Evolutionary conservation across 2,329 filamentous ascomycete genomes (phyloP), one percentile per base, ranked within the genome.

Genomic region (Ciborinia camelliae): DNA sequence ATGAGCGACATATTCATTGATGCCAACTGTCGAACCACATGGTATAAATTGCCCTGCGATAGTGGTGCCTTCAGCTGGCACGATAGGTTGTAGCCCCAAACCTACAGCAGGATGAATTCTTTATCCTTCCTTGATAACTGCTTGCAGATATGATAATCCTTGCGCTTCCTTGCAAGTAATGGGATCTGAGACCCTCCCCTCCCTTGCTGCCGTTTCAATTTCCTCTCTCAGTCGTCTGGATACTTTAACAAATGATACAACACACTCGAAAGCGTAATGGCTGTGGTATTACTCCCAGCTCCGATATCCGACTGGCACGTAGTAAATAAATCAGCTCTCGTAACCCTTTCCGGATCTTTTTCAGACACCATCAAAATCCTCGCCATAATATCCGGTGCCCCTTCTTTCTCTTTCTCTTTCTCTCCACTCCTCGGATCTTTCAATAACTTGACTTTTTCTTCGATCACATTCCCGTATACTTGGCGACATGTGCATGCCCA

Each of bases 51-150:
- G 75, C 50, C 76, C 75, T 1, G 75, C 75, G 7, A 85, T 75
- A 7, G 77, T 75, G 0, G 75, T 74, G 0, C 83, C 82, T 0
- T 75, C 78, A 2, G 75, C 64, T 0, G 82, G 81, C 0, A 84
- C 81, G 0, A 78, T 75, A 5, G 83, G 77, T 70, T 80, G 80
- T n/a, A 84, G 72, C 3, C 81, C 79, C 14, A 84, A 72, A 4
- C 80, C 81, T 0, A 78, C 78, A 0, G 81, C 79, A 1, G 82
- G 77, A 58, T 83, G 80, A 26, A 85, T 73, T 18, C 84, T 78
- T 23, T 85, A 71, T 0, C 79, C 77, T 71, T 87, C 84, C 26
- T 79, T 80, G 26, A 86, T 76, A 2, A 82, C 79, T 3, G 82
- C 80, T 63, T 81, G 76, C 2, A 85, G 75, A 65, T 82, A 84